Evolutionary conservation across 148 eudicot genomes (phyloP).

Genomic region (Amaranthus hypochondriacus): DNA sequence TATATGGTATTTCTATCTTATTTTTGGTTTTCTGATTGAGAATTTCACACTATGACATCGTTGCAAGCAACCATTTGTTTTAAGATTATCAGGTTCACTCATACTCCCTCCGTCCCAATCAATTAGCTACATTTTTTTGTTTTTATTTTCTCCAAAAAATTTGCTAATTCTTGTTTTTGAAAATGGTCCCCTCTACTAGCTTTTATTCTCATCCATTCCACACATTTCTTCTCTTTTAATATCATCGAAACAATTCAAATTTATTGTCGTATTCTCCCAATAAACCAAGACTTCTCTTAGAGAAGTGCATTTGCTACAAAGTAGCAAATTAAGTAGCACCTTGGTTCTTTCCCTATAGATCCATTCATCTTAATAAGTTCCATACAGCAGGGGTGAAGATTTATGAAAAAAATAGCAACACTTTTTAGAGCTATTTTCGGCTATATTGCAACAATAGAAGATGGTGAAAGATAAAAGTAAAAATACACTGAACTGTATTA

Average conservation of each 20-base stretch:
- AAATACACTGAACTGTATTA: background rate
- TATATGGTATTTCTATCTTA: background rate
- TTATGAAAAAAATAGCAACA: background rate
- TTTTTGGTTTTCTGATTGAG: background rate
- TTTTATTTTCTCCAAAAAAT: too few species aligned
- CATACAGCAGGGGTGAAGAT: background rate
- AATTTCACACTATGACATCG: background rate
- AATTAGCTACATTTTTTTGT: too few species aligned
- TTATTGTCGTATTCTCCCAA: too few species aligned
- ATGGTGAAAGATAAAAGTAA: background rate
- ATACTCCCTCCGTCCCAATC: too few species aligned
- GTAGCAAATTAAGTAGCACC: background rate
- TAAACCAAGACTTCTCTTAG: too few species aligned
- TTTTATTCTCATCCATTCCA: too few species aligned
- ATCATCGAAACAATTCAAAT: too few species aligned
- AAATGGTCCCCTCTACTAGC: too few species aligned
- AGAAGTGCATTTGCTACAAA: too few species aligned
- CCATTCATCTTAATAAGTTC: background rate
- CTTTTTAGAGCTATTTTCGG: background rate
- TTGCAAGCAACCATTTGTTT: background rate
- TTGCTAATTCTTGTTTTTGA: too few species aligned
- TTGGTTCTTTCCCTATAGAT: background rate
- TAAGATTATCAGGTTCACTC: too few species aligned
- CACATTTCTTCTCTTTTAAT: too few species aligned
- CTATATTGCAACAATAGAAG: background rate